A percentile compares a stretch with the other conserved stretches of the same genome.
Conservation (phyloP, 352 stramenopile genomes). For the Phytophthora hibernalis region DNA sequence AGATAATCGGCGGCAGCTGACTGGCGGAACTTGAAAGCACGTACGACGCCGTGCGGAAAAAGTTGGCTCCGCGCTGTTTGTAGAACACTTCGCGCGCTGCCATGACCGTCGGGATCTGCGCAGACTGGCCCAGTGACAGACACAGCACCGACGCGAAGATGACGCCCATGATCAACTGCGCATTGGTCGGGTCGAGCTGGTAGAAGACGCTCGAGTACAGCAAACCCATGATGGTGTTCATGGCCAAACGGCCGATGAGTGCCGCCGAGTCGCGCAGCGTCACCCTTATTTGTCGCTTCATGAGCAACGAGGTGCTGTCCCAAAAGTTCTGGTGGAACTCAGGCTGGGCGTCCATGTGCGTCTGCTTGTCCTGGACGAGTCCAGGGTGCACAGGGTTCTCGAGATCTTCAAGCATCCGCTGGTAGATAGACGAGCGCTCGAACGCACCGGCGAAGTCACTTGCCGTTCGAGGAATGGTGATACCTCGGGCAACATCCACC, state of each 20-base stretch:
- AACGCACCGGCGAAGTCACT: conserved; percentile 21
- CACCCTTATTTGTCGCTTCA: conserved; percentile 41
- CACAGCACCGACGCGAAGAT: conserved; percentile 79
- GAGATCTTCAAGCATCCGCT: conserved; percentile 22
- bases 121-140: conserved; percentile 63
- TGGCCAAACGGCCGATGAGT: conserved; percentile 36
- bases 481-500: neutral
- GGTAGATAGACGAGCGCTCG: conserved; percentile 19
- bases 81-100: conserved; percentile 69
- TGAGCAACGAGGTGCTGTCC: conserved; percentile 18
- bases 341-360: conserved; percentile 73
- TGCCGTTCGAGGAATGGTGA: neutral
- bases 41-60: conserved; percentile 76
- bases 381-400: neutral
- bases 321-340: conserved; percentile 46
- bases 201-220: conserved; percentile 48
- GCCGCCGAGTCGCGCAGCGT: conserved; percentile 45
- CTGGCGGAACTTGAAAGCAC: conserved; percentile 48
- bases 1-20: conserved; percentile 41
- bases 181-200: conserved; percentile 43
- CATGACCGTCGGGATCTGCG: conserved; percentile 75
- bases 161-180: conserved; percentile 65
- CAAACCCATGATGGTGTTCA: conserved; percentile 50
- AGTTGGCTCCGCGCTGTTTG: conserved; percentile 82
- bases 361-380: conserved; percentile 48